Evolutionary conservation across 257 asterid species (phyloP), one percentile per base, ranked within the genome.

Genomic region (Nicotiana noctiflora): DNA sequence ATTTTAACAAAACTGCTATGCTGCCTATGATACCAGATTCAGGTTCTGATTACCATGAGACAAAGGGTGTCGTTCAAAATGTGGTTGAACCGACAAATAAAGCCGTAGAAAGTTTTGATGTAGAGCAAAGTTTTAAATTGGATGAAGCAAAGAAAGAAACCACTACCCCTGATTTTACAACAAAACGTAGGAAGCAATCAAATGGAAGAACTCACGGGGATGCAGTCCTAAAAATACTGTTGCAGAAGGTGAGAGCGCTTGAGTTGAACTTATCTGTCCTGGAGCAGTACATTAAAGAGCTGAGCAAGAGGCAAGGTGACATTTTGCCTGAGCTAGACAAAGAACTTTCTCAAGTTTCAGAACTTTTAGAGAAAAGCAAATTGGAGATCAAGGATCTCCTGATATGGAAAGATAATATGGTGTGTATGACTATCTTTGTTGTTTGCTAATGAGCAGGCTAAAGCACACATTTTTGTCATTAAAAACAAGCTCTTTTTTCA

Each of bases 241-340:
- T 96, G 80, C 99, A 96, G 88, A 91, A 93, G 88, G 98, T 96
- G 76, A 89, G 98, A 85, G 88, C 91, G 8, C 96, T 96, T 10
- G 99, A 96, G 89, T 68, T 88, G 81, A 94, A 92, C 79, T 83
- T 96, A 76, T 88, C 97, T 18, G 89, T 89, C 79, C 84, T 96
- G 81, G 99, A 96, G 91, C 97, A 96, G 88, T 96, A 94, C 75
- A 87, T 94, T 67, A 96, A 89, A 87, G 93, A 92, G 84, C 91
- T 94, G 65, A 92, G 88, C 85, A 88, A 86, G 84, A 89, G 95
- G 79, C 89, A 90, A 66, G 94, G 88, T 27, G 94, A 91, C 76
- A 81, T 90, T 88, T 72, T 96, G 79, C 98, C 99, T 1, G 94
- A 86, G 83, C 91, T 96, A 77, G 96, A 90, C 74, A 88, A 88